A percentile compares a stretch with the other conserved stretches of the same genome.
Evolutionary conservation across 148 eudicot species (phyloP).

Genomic region (Rhododendron ferrugineum): DNA sequence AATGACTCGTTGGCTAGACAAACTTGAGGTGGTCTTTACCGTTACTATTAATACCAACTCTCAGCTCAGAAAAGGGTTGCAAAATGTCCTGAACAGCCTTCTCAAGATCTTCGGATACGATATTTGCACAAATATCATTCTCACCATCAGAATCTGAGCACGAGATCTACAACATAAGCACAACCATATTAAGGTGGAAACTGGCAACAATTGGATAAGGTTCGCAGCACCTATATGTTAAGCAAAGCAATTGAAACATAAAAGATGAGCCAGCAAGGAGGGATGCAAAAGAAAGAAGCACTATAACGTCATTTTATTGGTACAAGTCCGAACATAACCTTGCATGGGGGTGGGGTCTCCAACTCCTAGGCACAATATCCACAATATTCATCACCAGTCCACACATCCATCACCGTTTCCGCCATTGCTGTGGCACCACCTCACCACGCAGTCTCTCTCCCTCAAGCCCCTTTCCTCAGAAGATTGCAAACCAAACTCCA

Average conservation of each 20-base stretch:
- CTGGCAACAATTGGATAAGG: neutral
- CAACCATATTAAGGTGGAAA: neutral
- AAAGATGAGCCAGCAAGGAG: neutral
- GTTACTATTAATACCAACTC: constrained; percentile 31
- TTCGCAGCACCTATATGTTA: neutral
- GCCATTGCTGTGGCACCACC: neutral
- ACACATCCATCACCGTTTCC: neutral
- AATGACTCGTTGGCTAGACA: neutral
- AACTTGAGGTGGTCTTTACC: constrained; percentile 27
- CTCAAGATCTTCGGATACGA: constrained; percentile 26
- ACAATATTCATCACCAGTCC: neutral
- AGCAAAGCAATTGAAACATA: neutral
- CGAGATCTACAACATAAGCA: constrained; percentile 22
- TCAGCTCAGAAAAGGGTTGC: constrained; percentile 57
- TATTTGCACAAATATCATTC: constrained; percentile 16
- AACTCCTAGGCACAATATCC: neutral
- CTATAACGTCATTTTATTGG: neutral
- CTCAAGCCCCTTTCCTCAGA: neutral
- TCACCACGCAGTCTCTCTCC: neutral
- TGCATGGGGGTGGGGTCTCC: neutral
- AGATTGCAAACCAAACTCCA: neutral
- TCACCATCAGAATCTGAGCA: constrained; percentile 78
- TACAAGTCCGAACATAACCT: neutral
- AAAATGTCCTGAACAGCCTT: constrained; percentile 49
- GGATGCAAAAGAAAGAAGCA: neutral